Evolutionary conservation across 2,329 filamentous ascomycete species (phyloP).

Genomic region (Monilinia laxa): DNA sequence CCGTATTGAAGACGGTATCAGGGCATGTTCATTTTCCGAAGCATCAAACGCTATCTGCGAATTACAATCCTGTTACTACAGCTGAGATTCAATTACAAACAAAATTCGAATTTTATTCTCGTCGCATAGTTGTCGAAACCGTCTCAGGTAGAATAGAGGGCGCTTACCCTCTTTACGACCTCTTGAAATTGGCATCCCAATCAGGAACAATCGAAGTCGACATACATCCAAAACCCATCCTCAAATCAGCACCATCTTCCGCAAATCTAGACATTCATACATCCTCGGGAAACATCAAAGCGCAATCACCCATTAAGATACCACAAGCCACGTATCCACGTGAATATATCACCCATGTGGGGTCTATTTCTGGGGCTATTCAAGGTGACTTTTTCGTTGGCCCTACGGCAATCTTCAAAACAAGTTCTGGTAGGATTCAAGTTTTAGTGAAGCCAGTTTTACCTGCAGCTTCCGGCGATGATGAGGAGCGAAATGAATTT

Average conservation of each 20-base stretch:
- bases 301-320: constrained; percentile 27
- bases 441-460: constrained; percentile 34
- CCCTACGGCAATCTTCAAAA: constrained; percentile 30
- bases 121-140: constrained; percentile 35
- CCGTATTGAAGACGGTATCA: constrained; percentile 31
- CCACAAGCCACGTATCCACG: constrained; percentile 31
- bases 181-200: constrained; percentile 30
- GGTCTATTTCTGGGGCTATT: constrained; percentile 34
- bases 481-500: constrained; percentile 26
- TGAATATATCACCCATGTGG: constrained; percentile 36
- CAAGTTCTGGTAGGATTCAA: constrained; percentile 30
- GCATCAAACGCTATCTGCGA: background rate
- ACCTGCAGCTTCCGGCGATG: constrained; percentile 20
- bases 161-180: constrained; percentile 36
- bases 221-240: constrained; percentile 31
- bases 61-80: constrained; percentile 24
- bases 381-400: constrained; percentile 36
- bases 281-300: constrained; percentile 32
- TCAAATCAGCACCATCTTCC: constrained; percentile 31
- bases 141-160: constrained; percentile 37
- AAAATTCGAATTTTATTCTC: constrained; percentile 26
- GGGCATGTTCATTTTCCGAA: constrained; percentile 35
- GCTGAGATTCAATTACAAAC: background rate
- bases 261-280: constrained; percentile 35
- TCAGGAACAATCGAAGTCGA: constrained; percentile 33